phyloP scores from a whole-genome alignment of 352 stramenopile species.

The Phytophthora parvispora region DNA sequence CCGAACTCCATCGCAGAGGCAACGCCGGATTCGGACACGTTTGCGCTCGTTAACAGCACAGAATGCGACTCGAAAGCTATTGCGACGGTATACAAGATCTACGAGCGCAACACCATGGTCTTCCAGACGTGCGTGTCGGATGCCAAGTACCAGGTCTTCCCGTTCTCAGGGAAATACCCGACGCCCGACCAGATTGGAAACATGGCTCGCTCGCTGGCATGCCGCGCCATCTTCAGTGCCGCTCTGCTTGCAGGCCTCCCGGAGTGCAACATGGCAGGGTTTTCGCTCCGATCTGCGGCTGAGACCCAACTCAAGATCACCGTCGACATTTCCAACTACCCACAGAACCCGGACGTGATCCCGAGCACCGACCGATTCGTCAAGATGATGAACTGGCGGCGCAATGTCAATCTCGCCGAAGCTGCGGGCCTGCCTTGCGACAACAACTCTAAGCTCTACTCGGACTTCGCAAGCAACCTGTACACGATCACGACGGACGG shows the following conservation, averaged over 20 bases:
- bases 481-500: slow-evolving; percentile 49
- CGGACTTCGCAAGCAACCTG: slow-evolving; percentile 51
- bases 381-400: slow-evolving; percentile 63
- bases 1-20: slow-evolving; percentile 32
- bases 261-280: slow-evolving; percentile 46
- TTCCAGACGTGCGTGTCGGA: slow-evolving; percentile 59
- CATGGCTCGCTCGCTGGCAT: slow-evolving; percentile 47
- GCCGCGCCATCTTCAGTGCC: slow-evolving; percentile 48
- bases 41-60: slow-evolving; percentile 41
- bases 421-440: slow-evolving; percentile 52
- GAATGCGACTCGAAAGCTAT: slow-evolving; percentile 41
- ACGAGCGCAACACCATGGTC: slow-evolving; percentile 54
- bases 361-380: slow-evolving; percentile 56
- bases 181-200: slow-evolving; percentile 42
- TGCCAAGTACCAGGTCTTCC: slow-evolving; percentile 57
- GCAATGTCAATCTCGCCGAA: slow-evolving; percentile 60
- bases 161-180: slow-evolving; percentile 45
- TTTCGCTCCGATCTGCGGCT: slow-evolving; percentile 41
- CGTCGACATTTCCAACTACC: slow-evolving; percentile 39
- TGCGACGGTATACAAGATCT: slow-evolving; percentile 45
- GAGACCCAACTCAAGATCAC: slow-evolving; percentile 59
- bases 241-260: slow-evolving; percentile 43
- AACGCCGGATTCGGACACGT: slow-evolving; percentile 34
- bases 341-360: slow-evolving; percentile 18
- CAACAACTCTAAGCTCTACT: slow-evolving; percentile 54